Evolutionary conservation across 2,329 filamentous ascomycete species (phyloP), one percentile per base, ranked within the genome.

Genomic region (Rutstroemia sp.): DNA sequence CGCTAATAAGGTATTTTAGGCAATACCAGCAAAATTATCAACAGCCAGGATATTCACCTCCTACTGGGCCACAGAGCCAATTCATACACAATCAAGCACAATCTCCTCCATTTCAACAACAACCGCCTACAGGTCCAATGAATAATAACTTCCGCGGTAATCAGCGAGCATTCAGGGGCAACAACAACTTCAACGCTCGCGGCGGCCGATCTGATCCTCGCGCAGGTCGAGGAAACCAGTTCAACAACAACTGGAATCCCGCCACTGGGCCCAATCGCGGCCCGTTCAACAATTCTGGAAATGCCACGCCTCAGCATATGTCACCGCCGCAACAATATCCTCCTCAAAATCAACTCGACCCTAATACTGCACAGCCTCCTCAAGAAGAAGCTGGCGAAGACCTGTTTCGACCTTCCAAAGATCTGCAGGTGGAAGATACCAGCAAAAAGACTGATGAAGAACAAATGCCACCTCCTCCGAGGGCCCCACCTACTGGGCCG

Each of bases 241-340:
- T 86, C 75, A 82, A 88, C 71, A 69, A 84, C 2, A 88, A 89
- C 47, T 92, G 89, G 87, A 87, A 81, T 55, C 78, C 83, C 45
- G 76, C 76, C 36, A 54, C 44, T 21, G 61, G 57, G 40, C 75
- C 77, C 64, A 80, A 78, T 67, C 75, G 79, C 57, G 65, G 69
- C 38, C 69, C 73, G 57, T 63, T 74, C 54, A 68, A 70, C 53
- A 76, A 75, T 56, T 69, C 72, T 23, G 70, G 66, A 2, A 66
- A 65, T 49, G 65, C 62, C 21, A 69, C 68, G 17, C 67, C 68
- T 16, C 67, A 70, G 36, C 67, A 69, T 34, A 51, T 59, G 49
- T 68, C 68, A 45, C 67, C 67, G 51, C 64, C 61, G 45, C 67
- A 65, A 27, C 67, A 62, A 52, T 64, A 58, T 57, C 65, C 60